Base-by-base conservation (phyloP, 1,284 basidiomycete genomes). In the Naganishia sp. region DNA sequence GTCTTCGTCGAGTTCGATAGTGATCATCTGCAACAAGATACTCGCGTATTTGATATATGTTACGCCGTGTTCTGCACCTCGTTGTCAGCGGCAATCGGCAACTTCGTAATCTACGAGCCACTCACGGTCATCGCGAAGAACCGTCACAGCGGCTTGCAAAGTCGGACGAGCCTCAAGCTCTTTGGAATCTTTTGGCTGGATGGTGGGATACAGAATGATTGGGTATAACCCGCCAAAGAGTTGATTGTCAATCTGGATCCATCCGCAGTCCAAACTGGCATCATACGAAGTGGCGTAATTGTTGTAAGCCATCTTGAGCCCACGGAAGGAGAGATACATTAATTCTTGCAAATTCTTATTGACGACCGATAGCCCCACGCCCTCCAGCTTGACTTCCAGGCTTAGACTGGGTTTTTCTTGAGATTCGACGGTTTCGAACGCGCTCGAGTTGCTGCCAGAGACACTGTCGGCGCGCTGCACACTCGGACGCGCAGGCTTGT, bases 21-120 rank as follows among this genome's bases (percentile, higher is more conserved):
- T 96, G 79, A 99, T 84, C 16, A 95, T 92, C 76, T 99, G 96
- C 28, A 99, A 81, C 31, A 99, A 81, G 53, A 99, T 86, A 1
- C 94, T 95, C 56, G 92, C 96, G 75, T 99, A 99, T 81, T 99
- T 99, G 81, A 99, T 85, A 78, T 97, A 99, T 46, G 90, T 81
- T 18, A 99, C 96, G 21, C 96, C 96, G 72, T 99, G 96, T 33
- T 90, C 93, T 94, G 67, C 0, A 69, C 57, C 69, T 21, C 33
- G 56, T 7, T 16, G 46, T 50, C 33, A 55, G 45, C 42, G 11
- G 16, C 11, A 18, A 9, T 25, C 11, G 3, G 33, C 9, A 16
- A 42, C 4, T 2, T 45, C 23, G 28, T 23, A 31, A 28, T 39
- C n/a, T 39, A 15, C 13, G 55, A 21, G 5, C 39, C 11, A 70